Conservation (phyloP, 2,329 filamentous ascomycete genomes). For the Fusarium heterosporum region DNA sequence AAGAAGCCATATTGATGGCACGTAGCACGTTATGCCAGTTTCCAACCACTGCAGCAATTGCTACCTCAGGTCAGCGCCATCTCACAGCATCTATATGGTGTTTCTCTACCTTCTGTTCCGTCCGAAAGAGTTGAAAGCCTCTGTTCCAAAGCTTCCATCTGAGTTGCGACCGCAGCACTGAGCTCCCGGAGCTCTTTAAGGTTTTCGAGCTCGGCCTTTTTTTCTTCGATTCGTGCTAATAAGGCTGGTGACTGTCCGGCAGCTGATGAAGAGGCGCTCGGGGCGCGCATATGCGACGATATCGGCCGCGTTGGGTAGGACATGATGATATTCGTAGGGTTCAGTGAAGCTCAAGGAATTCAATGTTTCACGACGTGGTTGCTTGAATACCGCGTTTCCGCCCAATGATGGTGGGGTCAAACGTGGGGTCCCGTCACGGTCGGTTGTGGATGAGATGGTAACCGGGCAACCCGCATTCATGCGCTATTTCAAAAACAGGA, state of each 20-base stretch:
- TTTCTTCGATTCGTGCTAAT: constrained; percentile 82
- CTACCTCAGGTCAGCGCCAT: constrained; percentile 57
- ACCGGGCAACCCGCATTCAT: constrained; percentile 48
- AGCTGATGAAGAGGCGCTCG: constrained; percentile 62
- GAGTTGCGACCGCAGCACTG: constrained; percentile 79
- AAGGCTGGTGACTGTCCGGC: constrained; percentile 76
- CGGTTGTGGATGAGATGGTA: constrained; percentile 11
- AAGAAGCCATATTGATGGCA: constrained; percentile 87
- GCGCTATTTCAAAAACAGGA: constrained; percentile 46
- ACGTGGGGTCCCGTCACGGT: constrained; percentile 38
- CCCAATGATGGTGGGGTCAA: constrained; percentile 45
- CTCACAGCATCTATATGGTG: neutral
- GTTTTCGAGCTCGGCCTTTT: constrained; percentile 84
- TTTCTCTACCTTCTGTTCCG: constrained; percentile 78
- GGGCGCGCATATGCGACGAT: constrained; percentile 75
- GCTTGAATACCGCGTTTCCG: constrained; percentile 33
- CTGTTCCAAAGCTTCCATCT: constrained; percentile 85
- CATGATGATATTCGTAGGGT: constrained; percentile 54
- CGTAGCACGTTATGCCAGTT: constrained; percentile 91
- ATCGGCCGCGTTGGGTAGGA: constrained; percentile 68
- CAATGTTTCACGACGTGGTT: constrained; percentile 5
- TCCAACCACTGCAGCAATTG: constrained; percentile 83
- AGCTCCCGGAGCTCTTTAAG: constrained; percentile 82
- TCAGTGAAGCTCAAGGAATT: neutral
- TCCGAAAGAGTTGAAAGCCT: constrained; percentile 82